Conservation (phyloP, 1,139 yeast species). For the Casaregolazyma lundiana region DNA sequence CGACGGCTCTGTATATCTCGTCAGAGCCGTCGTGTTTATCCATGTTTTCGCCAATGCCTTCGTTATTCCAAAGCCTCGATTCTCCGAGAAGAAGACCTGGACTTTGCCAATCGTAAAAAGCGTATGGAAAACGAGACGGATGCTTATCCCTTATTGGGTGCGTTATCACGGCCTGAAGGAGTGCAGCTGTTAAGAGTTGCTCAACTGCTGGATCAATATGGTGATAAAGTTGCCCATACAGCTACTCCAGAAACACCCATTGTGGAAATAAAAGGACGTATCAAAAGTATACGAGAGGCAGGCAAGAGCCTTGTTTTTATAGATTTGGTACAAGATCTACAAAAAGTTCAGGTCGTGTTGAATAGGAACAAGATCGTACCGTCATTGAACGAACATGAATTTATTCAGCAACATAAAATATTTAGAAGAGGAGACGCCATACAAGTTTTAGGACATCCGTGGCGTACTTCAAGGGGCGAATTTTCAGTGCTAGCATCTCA, state of each 20-base stretch:
- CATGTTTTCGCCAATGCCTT: neutral
- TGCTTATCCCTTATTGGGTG: conserved; percentile 23
- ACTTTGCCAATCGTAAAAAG: conserved; percentile 40
- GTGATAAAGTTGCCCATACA: conserved; percentile 14
- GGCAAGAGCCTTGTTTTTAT: conserved; percentile 66
- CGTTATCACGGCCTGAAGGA: conserved; percentile 6
- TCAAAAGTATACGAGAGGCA: conserved; percentile 51
- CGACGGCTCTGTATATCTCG: too few relatives aligned
- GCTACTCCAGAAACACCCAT: conserved; percentile 13
- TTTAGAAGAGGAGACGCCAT: conserved; percentile 71
- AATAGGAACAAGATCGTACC: conserved; percentile 41
- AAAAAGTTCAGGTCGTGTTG: conserved; percentile 56
- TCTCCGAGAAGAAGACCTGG: conserved; percentile 34
- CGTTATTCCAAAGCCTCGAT: conserved; percentile 5
- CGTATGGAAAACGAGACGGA: conserved; percentile 15
- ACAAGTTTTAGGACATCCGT: conserved; percentile 62
- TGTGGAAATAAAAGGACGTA: conserved; percentile 49
- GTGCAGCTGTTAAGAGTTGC: conserved; percentile 19
- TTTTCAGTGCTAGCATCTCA: conserved; percentile 60
- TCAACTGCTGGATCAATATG: conserved; percentile 21
- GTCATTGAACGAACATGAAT: conserved; percentile 35
- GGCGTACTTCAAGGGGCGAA: conserved; percentile 72
- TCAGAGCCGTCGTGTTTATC: too few relatives aligned
- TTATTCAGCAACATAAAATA: conserved; percentile 41
- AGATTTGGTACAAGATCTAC: conserved; percentile 58